Evolutionary conservation across 768 basidiomycete genomes (phyloP), one percentile per base, ranked within the genome.

Genomic region (Collybiopsis confluens): DNA sequence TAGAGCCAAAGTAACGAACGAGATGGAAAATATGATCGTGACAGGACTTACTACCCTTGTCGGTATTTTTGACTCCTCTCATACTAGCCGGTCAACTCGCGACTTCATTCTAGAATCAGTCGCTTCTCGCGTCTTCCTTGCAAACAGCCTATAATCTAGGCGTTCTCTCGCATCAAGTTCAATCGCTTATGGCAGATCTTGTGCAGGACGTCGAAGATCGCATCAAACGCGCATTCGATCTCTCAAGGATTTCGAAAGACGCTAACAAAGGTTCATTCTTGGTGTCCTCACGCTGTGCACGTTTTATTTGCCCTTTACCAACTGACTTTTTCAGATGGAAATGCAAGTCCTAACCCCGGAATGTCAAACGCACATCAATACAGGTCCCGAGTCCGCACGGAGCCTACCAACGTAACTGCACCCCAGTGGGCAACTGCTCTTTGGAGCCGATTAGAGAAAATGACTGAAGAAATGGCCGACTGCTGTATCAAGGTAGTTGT

Each of bases 111-210:
- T 58, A 97, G 94, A 90, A 98, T 62, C 93, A 92, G 70, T 83
- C 92, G 1, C 70, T 96, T 16, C 78, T 99, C 1, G 92, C 95
- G 0, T 94, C 92, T 1, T 92, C 96, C 0, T 77, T 99, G 11
- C 97, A 98, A 74, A 98, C 93, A 1, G 94, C 96, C 3, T 90
- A 92, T 69, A 99, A 98, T 65, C 80, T 99, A 13, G 79, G 88
- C 26, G 80, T 90, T 15, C 76, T 99, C 10, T 90, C 96, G 0
- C 79, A 83, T 23, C 79, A 98, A 5, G 90, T 98, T 3, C 82
- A 87, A 54, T 81, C 81, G 48, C 79, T 98, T 2, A 72, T 97
- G 16, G 69, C 71, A 4, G 92, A 96, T 65, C 72, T 98, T 7
- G 90, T 86, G 18, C 85, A 90, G 45, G 85, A 88, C 0, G 88